Conservation (phyloP, 179 eudicot genomes). For the Silene vulgaris region DNA sequence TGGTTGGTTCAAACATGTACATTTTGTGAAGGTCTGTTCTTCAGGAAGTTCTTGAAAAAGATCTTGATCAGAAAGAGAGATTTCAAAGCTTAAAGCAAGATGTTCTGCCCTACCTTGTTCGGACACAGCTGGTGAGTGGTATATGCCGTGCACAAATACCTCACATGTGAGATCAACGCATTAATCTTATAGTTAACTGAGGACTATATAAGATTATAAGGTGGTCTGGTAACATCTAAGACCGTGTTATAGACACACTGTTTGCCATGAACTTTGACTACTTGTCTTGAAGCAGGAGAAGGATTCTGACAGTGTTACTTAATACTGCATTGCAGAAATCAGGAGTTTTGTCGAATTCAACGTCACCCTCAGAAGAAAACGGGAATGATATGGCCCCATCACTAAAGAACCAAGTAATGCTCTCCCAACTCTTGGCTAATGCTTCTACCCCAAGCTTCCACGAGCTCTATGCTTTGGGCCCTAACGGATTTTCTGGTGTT, state of each 20-base stretch:
- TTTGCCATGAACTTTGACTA: neutral
- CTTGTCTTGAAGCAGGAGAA: neutral
- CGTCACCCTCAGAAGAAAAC: slow-evolving; percentile 54
- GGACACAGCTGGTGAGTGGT: slow-evolving; percentile 72
- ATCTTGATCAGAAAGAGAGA: slow-evolving; percentile 63
- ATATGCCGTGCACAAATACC: too few species aligned
- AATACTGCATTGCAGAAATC: slow-evolving; percentile 49
- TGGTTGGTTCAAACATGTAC: slow-evolving; percentile 7
- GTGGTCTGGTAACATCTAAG: too few species aligned
- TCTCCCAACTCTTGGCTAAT: slow-evolving; percentile 82
- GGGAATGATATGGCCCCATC: slow-evolving; percentile 48
- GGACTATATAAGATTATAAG: too few species aligned
- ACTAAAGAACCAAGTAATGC: slow-evolving; percentile 56
- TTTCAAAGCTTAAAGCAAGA: slow-evolving; percentile 78
- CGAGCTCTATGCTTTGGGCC: slow-evolving; percentile 59
- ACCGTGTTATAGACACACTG: too few species aligned
- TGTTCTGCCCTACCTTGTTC: slow-evolving; percentile 88
- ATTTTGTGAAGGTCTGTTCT: slow-evolving; percentile 55
- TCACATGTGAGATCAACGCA: too few species aligned
- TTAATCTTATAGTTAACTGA: too few species aligned
- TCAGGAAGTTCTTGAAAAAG: slow-evolving; percentile 76
- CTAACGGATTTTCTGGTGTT: slow-evolving; percentile 44
- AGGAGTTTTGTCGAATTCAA: slow-evolving; percentile 51
- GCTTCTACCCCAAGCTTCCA: slow-evolving; percentile 87
- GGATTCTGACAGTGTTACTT: slow-evolving; percentile 9